Evolutionary conservation across 164 flowering plant genomes (phyloP).

Genomic region (Chloranthus sessilifolius): DNA sequence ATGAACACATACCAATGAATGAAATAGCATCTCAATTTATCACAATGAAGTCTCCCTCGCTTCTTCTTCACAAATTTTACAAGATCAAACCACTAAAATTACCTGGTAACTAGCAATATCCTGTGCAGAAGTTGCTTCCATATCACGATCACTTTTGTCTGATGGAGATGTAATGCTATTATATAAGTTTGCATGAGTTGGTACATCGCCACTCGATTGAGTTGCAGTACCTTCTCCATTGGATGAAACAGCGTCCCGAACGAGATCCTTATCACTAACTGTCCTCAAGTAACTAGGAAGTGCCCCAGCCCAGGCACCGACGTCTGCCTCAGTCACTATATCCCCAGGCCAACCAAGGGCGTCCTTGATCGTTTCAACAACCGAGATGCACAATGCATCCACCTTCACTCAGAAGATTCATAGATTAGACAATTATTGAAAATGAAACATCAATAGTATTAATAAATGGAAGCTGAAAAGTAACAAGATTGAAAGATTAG

Average conservation of each 20-base stretch:
- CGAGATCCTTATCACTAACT: conserved; percentile 11
- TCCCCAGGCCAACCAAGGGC: conserved; percentile 66
- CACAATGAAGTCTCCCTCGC: too few species aligned
- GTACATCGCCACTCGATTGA: conserved; percentile 7
- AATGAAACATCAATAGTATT: too few species aligned
- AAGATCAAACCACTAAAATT: background rate
- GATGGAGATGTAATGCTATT: conserved; percentile 1
- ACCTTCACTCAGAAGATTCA: conserved; percentile 31
- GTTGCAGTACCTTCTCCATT: conserved; percentile 14
- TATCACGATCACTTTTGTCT: conserved; percentile 24
- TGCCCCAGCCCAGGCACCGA: conserved; percentile 76
- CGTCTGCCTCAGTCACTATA: conserved; percentile 24
- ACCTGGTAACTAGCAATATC: conserved; percentile 91
- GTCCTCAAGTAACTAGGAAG: conserved; percentile 49
- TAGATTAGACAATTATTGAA: conserved; percentile 7
- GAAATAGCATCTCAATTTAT: too few species aligned
- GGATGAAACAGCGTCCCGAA: conserved; percentile 15
- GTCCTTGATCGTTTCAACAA: conserved; percentile 52
- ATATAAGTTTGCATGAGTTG: conserved; percentile 5
- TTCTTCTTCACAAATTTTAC: background rate
- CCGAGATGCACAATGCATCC: conserved; percentile 47
- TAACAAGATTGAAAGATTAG: background rate
- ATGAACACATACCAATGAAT: too few species aligned
- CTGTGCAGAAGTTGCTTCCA: conserved; percentile 31
- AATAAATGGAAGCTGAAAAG: too few species aligned